phyloP scores from a whole-genome alignment of 2,329 filamentous ascomycete genomes.

The Lanzia echinophila region DNA sequence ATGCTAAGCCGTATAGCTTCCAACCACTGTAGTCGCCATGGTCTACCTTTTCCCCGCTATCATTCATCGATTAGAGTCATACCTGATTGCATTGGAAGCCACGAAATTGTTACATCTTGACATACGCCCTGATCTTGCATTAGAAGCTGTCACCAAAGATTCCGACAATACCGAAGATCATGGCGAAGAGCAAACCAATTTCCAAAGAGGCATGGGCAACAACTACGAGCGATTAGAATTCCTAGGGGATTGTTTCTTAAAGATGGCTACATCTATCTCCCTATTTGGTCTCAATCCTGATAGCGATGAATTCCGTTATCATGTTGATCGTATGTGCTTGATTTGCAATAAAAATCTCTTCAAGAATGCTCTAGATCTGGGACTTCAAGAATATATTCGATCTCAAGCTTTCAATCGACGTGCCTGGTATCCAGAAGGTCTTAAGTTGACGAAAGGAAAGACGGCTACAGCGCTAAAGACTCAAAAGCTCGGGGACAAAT shows the following conservation, averaged over 20 bases:
- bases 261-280: conserved; percentile 90
- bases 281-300: conserved; percentile 71
- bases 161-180: conserved; percentile 77
- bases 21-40: conserved; percentile 62
- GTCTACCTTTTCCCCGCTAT: conserved; percentile 75
- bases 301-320: conserved; percentile 77
- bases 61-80: conserved; percentile 75
- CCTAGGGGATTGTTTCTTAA: conserved; percentile 86
- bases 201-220: conserved; percentile 79
- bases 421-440: conserved; percentile 77
- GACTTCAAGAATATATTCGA: conserved; percentile 69
- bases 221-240: conserved; percentile 96
- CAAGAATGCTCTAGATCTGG: conserved; percentile 62
- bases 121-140: conserved; percentile 61
- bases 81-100: conserved; percentile 72
- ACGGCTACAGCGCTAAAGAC: conserved; percentile 44
- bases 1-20: conserved; percentile 36
- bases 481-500: conserved; percentile 78
- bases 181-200: conserved; percentile 58
- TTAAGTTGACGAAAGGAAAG: conserved; percentile 70
- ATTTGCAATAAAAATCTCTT: conserved; percentile 90
- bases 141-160: conserved; percentile 91
- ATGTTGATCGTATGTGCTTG: conserved; percentile 84
- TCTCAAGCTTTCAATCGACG: conserved; percentile 73
- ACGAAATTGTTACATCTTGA: conserved; percentile 57